Conservation (phyloP, 352 stramenopile genomes). For the Globisporangium acanthophoron region DNA sequence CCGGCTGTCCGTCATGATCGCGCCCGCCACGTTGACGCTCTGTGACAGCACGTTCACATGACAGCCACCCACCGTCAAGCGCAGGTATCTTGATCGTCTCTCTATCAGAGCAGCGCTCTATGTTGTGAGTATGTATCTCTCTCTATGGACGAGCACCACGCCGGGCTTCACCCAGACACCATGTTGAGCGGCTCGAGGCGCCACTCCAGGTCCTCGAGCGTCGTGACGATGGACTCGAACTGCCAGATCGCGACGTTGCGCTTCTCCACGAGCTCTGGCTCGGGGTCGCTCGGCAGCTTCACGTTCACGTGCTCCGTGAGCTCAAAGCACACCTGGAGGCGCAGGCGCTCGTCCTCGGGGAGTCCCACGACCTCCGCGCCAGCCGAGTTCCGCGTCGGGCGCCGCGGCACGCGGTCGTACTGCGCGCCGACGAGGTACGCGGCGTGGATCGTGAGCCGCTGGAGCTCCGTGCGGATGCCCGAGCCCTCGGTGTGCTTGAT, state of each 20-base stretch:
- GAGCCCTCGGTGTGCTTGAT: not conserved
- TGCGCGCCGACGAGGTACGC: slow-evolving; percentile 4
- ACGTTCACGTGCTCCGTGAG: slow-evolving; percentile 7
- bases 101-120: not conserved
- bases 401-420: slow-evolving; percentile 3
- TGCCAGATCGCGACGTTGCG: slow-evolving; percentile 17
- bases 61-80: not conserved
- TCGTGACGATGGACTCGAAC: slow-evolving; percentile 45
- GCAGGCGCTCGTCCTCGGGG: slow-evolving; percentile 4
- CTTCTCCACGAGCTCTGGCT: slow-evolving; percentile 1
- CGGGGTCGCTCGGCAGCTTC: slow-evolving; percentile 1
- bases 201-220: slow-evolving; percentile 45
- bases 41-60: not conserved
- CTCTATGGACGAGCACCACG: not conserved
- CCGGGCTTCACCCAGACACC: not conserved
- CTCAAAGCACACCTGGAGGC: slow-evolving; percentile 5
- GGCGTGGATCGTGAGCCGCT: not conserved
- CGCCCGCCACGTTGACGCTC: not conserved
- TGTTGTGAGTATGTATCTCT: not conserved
- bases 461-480: slow-evolving; percentile 3
- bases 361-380: not conserved
- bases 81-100: not conserved
- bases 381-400: not conserved
- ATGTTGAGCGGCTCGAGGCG: slow-evolving; percentile 17
- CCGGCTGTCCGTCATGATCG: not conserved